Evolutionary conservation across 2,329 filamentous ascomycete species (phyloP).

Genomic region (Fusarium equiseti): DNA sequence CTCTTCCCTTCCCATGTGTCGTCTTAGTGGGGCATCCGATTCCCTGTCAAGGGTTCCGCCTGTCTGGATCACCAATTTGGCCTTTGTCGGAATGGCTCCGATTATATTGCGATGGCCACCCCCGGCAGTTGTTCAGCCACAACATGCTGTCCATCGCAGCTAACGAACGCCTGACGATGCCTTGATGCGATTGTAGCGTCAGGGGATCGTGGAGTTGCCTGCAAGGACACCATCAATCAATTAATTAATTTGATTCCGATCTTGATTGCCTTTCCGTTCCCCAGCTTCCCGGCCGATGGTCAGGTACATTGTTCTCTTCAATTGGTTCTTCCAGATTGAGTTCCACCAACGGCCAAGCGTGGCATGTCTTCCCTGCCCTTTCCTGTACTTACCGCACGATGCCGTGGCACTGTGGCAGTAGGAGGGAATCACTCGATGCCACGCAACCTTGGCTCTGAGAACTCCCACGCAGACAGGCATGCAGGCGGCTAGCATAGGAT

Average conservation of each 20-base stretch:
- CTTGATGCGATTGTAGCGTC: constrained; percentile 16
- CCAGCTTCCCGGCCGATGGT: not conserved
- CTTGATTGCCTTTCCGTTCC: not conserved
- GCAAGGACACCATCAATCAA: constrained; percentile 10
- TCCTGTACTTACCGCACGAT: constrained; percentile 14
- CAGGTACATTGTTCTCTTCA: not conserved
- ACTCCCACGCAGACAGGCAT: constrained; percentile 19
- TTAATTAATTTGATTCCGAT: not conserved
- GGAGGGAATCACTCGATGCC: constrained; percentile 13
- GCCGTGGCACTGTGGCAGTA: constrained; percentile 16
- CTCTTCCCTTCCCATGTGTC: constrained; percentile 1
- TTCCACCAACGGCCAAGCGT: constrained; percentile 29
- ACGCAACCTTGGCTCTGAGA: constrained; percentile 18
- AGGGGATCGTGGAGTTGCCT: constrained; percentile 14
- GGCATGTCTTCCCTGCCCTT: constrained; percentile 3
- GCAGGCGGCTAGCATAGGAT: constrained; percentile 21
- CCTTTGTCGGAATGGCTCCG: constrained; percentile 21
- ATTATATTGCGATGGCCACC: constrained; percentile 34
- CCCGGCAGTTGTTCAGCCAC: constrained; percentile 26
- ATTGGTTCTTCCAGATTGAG: constrained; percentile 9
- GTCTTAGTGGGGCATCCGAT: constrained; percentile 31
- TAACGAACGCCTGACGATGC: constrained; percentile 24
- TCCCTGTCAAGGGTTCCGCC: constrained; percentile 34
- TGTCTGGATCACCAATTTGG: constrained; percentile 40
- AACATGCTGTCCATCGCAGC: constrained; percentile 28